phyloP scores from a whole-genome alignment of 2,329 filamentous ascomycete genomes.

The Lojkania enalia region DNA sequence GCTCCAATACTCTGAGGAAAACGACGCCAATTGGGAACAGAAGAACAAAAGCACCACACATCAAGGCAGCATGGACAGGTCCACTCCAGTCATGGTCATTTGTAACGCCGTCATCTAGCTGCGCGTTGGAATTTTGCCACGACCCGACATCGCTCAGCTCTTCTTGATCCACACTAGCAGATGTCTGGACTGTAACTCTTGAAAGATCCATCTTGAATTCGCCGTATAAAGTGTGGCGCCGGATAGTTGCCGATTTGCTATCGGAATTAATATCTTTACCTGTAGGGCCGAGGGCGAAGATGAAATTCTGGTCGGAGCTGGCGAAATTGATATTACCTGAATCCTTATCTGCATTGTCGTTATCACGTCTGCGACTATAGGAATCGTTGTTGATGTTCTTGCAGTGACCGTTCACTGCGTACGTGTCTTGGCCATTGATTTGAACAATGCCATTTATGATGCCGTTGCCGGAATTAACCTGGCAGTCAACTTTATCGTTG shows the following conservation, averaged over 20 bases:
- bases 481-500: constrained; percentile 43
- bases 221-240: constrained; percentile 59
- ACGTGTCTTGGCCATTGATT: constrained; percentile 17
- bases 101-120: constrained; percentile 3
- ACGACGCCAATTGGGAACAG: constrained; percentile 61
- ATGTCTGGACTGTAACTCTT: constrained; percentile 46
- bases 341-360: constrained; percentile 1
- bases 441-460: constrained; percentile 44
- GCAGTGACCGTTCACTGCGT: constrained; percentile 58
- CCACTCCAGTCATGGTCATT: constrained; percentile 32
- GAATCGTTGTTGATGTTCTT: constrained; percentile 13
- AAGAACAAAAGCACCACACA: constrained; percentile 60
- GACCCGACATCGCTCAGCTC: constrained; percentile 21
- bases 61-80: constrained; percentile 48
- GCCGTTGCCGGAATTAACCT: constrained; percentile 54
- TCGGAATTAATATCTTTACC: constrained; percentile 50
- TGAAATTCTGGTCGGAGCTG: constrained; percentile 54
- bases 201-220: constrained; percentile 60
- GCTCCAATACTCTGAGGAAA: constrained; percentile 56
- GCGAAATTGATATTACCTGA: constrained; percentile 53
- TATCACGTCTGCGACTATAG: neutral
- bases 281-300: constrained; percentile 61
- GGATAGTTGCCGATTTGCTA: constrained; percentile 50
- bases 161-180: constrained; percentile 9
- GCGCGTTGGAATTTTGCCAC: constrained; percentile 13